Evolutionary conservation across 345 rosid genomes (phyloP).

Genomic region (Ailanthus altissimus): DNA sequence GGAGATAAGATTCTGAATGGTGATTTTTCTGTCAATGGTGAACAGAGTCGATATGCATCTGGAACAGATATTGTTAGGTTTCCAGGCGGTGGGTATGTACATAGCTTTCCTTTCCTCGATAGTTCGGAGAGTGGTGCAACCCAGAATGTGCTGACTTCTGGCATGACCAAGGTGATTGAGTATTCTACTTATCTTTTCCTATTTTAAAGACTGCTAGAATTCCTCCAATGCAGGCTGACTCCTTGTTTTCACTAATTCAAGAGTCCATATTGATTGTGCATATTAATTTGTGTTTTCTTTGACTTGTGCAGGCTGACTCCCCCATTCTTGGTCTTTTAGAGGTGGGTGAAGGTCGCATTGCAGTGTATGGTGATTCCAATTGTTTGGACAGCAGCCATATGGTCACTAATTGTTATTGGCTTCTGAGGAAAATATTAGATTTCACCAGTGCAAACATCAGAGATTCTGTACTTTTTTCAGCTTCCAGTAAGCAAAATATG

Average conservation of each 20-base stretch:
- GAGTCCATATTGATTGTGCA: conserved; percentile 1
- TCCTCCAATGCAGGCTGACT: not conserved
- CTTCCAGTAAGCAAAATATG: conserved; percentile 48
- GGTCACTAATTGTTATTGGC: conserved; percentile 98
- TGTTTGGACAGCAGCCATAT: conserved; percentile 97
- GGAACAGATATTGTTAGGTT: conserved; percentile 93
- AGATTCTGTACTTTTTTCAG: conserved; percentile 78
- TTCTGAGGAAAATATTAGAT: conserved; percentile 78
- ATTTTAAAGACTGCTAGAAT: not conserved
- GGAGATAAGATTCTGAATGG: conserved; percentile 96
- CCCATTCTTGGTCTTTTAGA: conserved; percentile 86
- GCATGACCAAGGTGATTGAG: conserved; percentile 54
- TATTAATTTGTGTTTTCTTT: conserved; percentile 17
- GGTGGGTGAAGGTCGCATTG: conserved; percentile 76
- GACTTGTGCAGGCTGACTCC: conserved; percentile 64
- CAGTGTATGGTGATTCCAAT: conserved; percentile 95
- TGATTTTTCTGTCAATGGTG: conserved; percentile 85
- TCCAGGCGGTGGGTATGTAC: conserved; percentile 84
- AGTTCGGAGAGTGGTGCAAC: conserved; percentile 98
- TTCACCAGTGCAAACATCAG: conserved; percentile 66
- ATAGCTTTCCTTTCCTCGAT: conserved; percentile 86
- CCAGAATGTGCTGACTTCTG: conserved; percentile 65
- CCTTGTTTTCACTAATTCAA: not conserved
- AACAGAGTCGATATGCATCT: conserved; percentile 98
- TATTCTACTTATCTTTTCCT: not conserved